These are phyloP conservation scores for Cupressus sempervirens DNA, from an alignment of 75 land plant genomes.

Conservation along the genomic window DNA sequence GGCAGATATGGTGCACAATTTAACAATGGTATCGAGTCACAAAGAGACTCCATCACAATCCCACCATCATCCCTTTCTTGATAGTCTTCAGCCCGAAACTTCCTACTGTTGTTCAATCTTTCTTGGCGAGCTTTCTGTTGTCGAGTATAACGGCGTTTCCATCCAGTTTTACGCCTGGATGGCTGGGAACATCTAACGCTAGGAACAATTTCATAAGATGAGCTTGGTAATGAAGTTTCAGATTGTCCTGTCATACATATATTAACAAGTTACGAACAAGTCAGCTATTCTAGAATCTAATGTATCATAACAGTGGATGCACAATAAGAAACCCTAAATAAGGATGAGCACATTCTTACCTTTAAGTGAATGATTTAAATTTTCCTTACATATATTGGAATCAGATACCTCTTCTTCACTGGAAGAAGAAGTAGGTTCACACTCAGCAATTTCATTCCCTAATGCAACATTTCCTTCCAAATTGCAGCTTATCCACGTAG, in stretches of 20 bases:
- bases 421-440: slow-evolving; percentile 25
- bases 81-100: slow-evolving; percentile 37
- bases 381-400: slow-evolving; percentile 10
- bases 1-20: neutral
- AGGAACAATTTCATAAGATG: neutral
- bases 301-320: neutral
- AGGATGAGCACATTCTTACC: slow-evolving; percentile 17
- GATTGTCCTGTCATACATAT: slow-evolving; percentile 1
- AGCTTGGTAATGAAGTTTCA: slow-evolving; percentile 14
- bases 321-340: neutral
- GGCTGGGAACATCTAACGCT: slow-evolving; percentile 24
- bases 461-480: slow-evolving; percentile 65
- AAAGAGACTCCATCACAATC: slow-evolving; percentile 1
- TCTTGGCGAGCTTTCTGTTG: slow-evolving; percentile 82
- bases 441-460: slow-evolving; percentile 8
- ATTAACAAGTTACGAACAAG: neutral
- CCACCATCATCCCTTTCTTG: slow-evolving; percentile 4
- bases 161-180: slow-evolving; percentile 33
- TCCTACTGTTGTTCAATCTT: slow-evolving; percentile 63
- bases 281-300: neutral
- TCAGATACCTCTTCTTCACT: slow-evolving; percentile 49
- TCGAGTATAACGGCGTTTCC: slow-evolving; percentile 49
- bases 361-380: slow-evolving; percentile 7
- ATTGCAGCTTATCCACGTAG: slow-evolving; percentile 78
- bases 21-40: neutral